Evolutionary conservation across 1,284 basidiomycete genomes (phyloP).

Genomic region (Irpex rosettiformis): DNA sequence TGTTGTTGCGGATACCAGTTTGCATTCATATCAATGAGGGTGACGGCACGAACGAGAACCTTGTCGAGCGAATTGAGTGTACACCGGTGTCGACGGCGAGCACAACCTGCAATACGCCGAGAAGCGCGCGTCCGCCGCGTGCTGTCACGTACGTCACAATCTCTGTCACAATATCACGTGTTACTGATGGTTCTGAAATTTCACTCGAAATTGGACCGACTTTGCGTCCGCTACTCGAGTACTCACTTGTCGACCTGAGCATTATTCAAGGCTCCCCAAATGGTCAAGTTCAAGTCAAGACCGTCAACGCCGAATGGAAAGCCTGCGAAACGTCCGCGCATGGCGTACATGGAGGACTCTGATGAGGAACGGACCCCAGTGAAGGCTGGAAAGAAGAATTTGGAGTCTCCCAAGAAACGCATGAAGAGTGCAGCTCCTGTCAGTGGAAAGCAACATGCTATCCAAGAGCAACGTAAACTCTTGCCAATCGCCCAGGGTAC

Average conservation of each 20-base stretch:
- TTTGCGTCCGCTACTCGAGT: background rate
- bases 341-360: slow-evolving; percentile 25
- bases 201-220: background rate
- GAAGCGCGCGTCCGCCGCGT: background rate
- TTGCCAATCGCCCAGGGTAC: slow-evolving; percentile 79
- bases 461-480: slow-evolving; percentile 63
- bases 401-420: slow-evolving; percentile 10
- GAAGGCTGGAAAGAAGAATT: background rate
- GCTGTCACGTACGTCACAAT: background rate
- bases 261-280: background rate
- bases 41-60: background rate
- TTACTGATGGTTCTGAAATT: background rate
- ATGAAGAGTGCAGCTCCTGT: background rate
- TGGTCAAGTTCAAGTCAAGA: slow-evolving; percentile 7
- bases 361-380: slow-evolving; percentile 26
- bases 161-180: background rate
- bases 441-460: slow-evolving; percentile 1
- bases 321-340: slow-evolving; percentile 10
- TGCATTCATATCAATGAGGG: slow-evolving; percentile 1
- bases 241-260: background rate
- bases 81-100: background rate
- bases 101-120: background rate
- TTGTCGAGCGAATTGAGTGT: background rate
- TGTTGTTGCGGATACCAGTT: slow-evolving; percentile 10
- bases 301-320: background rate